phyloP scores from a whole-genome alignment of 2,329 filamentous ascomycete genomes.

The Pseudocercospora fuligena region DNA sequence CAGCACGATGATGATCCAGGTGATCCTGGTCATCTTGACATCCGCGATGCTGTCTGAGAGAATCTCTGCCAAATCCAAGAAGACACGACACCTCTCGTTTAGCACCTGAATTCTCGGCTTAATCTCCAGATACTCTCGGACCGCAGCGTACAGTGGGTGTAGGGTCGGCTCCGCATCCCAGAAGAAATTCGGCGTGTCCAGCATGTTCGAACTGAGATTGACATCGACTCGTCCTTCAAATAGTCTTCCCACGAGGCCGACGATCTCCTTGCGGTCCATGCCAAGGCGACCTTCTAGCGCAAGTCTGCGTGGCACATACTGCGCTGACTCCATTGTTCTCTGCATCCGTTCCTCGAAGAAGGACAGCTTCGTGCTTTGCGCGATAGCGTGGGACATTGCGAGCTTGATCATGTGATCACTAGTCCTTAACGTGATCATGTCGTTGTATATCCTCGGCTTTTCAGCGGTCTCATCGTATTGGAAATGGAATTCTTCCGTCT shows the following conservation, averaged over 20 bases:
- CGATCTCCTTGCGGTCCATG: constrained; percentile 89
- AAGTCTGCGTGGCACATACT: constrained; percentile 86
- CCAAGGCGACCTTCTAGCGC: constrained; percentile 88
- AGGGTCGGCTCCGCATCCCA: constrained; percentile 97
- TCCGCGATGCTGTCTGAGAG: constrained; percentile 90
- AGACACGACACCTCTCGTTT: constrained; percentile 95
- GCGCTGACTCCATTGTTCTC: constrained; percentile 88
- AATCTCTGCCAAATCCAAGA: constrained; percentile 94
- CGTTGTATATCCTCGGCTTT: constrained; percentile 91
- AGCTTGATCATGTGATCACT: constrained; percentile 99
- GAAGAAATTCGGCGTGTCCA: constrained; percentile 96
- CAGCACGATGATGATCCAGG: constrained; percentile 96
- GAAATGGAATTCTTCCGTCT: constrained; percentile 98
- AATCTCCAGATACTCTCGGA: constrained; percentile 97
- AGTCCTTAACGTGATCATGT: constrained; percentile 96
- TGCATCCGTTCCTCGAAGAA: constrained; percentile 97
- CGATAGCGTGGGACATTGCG: constrained; percentile 95
- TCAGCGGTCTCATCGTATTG: constrained; percentile 89
- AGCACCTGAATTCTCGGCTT: constrained; percentile 94
- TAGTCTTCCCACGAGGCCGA: constrained; percentile 84
- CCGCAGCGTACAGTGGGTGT: constrained; percentile 89
- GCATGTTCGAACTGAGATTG: constrained; percentile 97
- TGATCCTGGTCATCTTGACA: constrained; percentile 93
- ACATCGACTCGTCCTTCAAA: constrained; percentile 97
- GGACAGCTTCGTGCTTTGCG: constrained; percentile 93